Base-by-base conservation (phyloP, 1,284 basidiomycete species). In the Vanrija pseudolonga region DNA sequence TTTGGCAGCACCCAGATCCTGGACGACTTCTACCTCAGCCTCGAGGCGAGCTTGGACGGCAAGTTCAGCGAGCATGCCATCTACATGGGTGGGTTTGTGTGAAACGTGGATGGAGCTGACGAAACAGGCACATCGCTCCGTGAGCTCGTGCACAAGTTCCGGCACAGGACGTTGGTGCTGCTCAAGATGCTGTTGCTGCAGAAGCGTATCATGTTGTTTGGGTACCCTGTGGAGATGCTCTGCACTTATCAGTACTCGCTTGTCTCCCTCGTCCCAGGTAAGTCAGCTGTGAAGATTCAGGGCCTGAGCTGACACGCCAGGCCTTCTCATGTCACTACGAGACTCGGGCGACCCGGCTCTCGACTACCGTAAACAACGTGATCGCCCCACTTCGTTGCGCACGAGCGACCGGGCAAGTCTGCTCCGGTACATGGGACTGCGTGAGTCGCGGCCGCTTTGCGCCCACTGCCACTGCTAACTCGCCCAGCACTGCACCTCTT, bases 181-280 rank as follows among this genome's bases (percentile, higher is more conserved):
- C 82, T 98, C 59, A 99, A 99, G 73, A 86, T 96, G 17, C 77
- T 99, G 9, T 88, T 98, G 72, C 79, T 98, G 26, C 95, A 99
- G 73, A 90, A 90, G 74, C 82, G 87, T 78, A 88, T 98, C 59
- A 90, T 98, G 86, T 93, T 98, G 72, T 96, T 85, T 65, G 95
- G 95, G 8, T 93, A 97, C 69, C 95, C 95, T 0, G 95, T 98
- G 0, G 96, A 99, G 75, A 85, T 87, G 55, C 79, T 99, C 28
- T 98, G 95, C 78, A 97, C 93, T 23, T 96, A 92, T 67, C 96
- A 99, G 74, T 99, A 99, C 74, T 95, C 91, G 1, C 81, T 98
- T n/a, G 67, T 90, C 48, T 90, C 90, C 0, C 79, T 92, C 14
- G 81, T 91, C 59, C 89, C 90, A 37, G 88, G 87, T 85, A 61